Base-by-base conservation (phyloP, 1,139 yeast genomes). In the Taphrina flavorubra region DNA sequence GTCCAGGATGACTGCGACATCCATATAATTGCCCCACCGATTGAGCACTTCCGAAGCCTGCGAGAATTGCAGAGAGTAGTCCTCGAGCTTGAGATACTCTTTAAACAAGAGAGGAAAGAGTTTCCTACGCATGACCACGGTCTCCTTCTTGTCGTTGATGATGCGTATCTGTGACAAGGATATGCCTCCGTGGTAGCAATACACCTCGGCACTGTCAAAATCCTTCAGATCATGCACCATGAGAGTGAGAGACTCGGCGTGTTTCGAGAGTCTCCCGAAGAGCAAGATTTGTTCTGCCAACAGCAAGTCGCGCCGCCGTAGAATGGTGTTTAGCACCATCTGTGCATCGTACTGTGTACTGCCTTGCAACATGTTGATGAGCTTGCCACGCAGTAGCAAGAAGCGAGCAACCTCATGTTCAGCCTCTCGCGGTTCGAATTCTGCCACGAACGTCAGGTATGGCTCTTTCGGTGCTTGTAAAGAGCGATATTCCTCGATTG, bases 401-500 rank as follows among this genome's bases (percentile, higher is more conserved):
- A 72, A 71, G 10, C 49, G 46, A 16, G 53, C 62, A 34, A 66
- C 44, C 2, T 46, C 57, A 65, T 64, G 10, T 56, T 36, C 74
- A 46, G 58, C 56, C 25, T 31, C 25, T 69, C 37, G 14, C 68
- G 46, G 1, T 67, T 51, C 8, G 58, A 51, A 56, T 13, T 73
- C 70, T 37, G 71, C 70, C 57, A 79, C 71, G 72, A 74, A 79
- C 36, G 76, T 75, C 13, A 74, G 69, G 67, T 75, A 81, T 6
- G 76, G 70, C n/a, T 78, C 74, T 66, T 79, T 79, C 6, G 82
- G 82, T 51, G 77, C 72, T 6, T 70, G 68, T 10, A 76, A 72
- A n/a, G 71, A 70, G n/a, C 75, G 72, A 70, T 79, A 81, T n/a
- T 71, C 71, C 6, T 64, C 70, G 56, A 76, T 74, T 3, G 75